phyloP scores from a whole-genome alignment of 2,329 filamentous ascomycete genomes.

The Calonectria naviculata region DNA sequence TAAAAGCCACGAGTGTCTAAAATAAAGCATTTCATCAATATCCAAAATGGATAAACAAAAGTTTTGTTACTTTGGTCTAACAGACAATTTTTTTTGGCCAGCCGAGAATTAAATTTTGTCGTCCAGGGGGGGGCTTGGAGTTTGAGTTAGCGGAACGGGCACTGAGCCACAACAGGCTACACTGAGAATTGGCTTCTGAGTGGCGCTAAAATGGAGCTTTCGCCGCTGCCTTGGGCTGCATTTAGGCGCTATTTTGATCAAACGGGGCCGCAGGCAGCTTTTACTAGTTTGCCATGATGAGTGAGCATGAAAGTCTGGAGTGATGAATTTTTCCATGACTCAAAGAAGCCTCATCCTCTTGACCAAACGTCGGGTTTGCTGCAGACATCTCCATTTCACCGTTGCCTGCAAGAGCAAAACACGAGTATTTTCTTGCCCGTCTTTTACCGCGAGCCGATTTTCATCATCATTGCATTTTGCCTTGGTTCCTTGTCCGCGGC shows the following conservation, averaged over 20 bases:
- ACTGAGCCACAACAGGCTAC: slow-evolving; percentile 10
- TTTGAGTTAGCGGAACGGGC: slow-evolving; percentile 14
- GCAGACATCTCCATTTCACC: background rate
- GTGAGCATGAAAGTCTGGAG: slow-evolving; percentile 34
- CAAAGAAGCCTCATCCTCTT: slow-evolving; percentile 32
- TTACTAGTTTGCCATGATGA: slow-evolving; percentile 39
- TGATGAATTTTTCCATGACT: slow-evolving; percentile 41
- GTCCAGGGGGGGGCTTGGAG: background rate
- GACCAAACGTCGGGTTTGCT: slow-evolving; percentile 21
- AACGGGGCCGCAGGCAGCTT: slow-evolving; percentile 24
- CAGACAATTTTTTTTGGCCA: background rate
- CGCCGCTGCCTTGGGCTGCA: slow-evolving; percentile 30
- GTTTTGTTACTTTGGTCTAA: background rate
- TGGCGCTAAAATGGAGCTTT: slow-evolving; percentile 11
- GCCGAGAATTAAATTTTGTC: background rate
- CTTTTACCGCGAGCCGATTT: slow-evolving; percentile 1
- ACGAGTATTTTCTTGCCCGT: slow-evolving; percentile 10
- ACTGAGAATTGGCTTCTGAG: background rate
- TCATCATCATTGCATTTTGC: background rate
- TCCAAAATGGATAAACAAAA: background rate
- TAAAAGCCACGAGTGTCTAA: slow-evolving; percentile 3
- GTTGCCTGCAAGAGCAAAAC: background rate
- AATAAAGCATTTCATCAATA: background rate
- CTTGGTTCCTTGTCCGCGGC: slow-evolving; percentile 20
- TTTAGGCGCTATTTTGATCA: slow-evolving; percentile 31